Percentiles rank a stretch among this genome's conserved stretches.
Evolutionary conservation across 2,329 filamentous ascomycete species (phyloP).

Genomic region (Fusarium austroafricanum): DNA sequence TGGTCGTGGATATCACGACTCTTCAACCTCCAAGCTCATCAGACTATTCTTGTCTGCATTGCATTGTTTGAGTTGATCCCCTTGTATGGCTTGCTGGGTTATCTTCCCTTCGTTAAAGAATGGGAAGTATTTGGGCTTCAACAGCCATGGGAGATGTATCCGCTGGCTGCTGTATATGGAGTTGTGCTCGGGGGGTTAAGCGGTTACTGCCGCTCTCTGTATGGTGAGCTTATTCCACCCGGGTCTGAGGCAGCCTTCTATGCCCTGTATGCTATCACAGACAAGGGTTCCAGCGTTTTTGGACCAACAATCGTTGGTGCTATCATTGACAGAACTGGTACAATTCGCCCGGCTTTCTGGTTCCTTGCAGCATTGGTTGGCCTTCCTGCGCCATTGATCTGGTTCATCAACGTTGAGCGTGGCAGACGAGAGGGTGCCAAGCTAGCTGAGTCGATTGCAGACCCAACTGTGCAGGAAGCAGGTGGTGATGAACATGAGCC

Average conservation of each 20-base stretch:
- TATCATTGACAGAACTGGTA: slow-evolving; percentile 86
- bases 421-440: slow-evolving; percentile 76
- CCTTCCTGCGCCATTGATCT: slow-evolving; percentile 85
- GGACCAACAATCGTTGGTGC: slow-evolving; percentile 92
- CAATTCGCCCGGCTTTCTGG: slow-evolving; percentile 89
- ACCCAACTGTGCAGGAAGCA: slow-evolving; percentile 54
- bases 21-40: slow-evolving; percentile 78
- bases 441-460: slow-evolving; percentile 71
- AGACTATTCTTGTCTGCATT: slow-evolving; percentile 94
- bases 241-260: slow-evolving; percentile 97
- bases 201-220: slow-evolving; percentile 91
- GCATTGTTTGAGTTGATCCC: slow-evolving; percentile 92
- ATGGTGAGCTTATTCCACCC: slow-evolving; percentile 91
- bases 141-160: slow-evolving; percentile 97
- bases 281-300: slow-evolving; percentile 95
- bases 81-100: slow-evolving; percentile 88
- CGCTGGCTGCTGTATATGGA: slow-evolving; percentile 88
- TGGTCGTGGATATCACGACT: slow-evolving; percentile 84
- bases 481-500: slow-evolving; percentile 34
- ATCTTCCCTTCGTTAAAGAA: slow-evolving; percentile 80
- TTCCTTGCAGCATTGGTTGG: slow-evolving; percentile 89
- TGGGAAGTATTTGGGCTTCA: slow-evolving; percentile 88
- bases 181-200: slow-evolving; percentile 93
- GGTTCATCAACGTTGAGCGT: slow-evolving; percentile 84
- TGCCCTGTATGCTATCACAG: slow-evolving; percentile 95